These are phyloP conservation scores for Lactarius vividus DNA, from an alignment of 768 basidiomycete species.

Conservation along the genomic window DNA sequence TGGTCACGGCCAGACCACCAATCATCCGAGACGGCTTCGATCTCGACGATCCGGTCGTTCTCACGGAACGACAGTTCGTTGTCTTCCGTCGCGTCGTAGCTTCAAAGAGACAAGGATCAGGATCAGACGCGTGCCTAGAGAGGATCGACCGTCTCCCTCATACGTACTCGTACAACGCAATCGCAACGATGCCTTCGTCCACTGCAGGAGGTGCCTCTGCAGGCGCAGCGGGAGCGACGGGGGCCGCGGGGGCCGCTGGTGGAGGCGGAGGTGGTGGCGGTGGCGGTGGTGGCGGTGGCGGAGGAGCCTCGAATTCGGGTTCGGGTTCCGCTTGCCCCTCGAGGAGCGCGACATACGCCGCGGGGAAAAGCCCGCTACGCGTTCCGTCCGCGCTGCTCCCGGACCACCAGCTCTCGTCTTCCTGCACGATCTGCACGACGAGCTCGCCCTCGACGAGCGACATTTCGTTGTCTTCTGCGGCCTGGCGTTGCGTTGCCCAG, in stretches of 20 bases:
- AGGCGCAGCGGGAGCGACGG: constrained; percentile 44
- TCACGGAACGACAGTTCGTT: constrained; percentile 87
- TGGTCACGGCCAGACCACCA: constrained; percentile 79
- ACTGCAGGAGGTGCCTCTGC: constrained; percentile 46
- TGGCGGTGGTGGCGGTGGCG: constrained; percentile 60
- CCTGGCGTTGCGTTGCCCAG: no score
- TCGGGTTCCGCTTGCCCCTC: constrained; percentile 44
- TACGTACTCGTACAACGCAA: constrained; percentile 71
- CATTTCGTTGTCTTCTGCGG: constrained; percentile 87
- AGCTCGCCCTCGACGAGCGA: constrained; percentile 73
- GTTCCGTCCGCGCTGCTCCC: constrained; percentile 64
- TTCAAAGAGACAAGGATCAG: constrained; percentile 33
- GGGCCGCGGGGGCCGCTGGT: constrained; percentile 40
- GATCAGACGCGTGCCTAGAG: constrained; percentile 15
- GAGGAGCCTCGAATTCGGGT: constrained; percentile 46
- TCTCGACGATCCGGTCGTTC: constrained; percentile 73
- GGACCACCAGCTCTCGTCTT: constrained; percentile 92
- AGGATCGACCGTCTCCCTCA: neutral
- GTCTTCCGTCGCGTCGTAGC: constrained; percentile 88
- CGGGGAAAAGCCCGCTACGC: constrained; percentile 82
- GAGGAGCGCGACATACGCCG: constrained; percentile 84
- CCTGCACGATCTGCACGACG: constrained; percentile 77
- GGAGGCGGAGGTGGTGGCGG: constrained; percentile 47
- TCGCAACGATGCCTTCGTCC: constrained; percentile 57
- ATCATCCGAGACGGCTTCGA: constrained; percentile 81